Evolutionary conservation across 805 yeast species (phyloP).

Genomic region (Suhomyces sp.): DNA sequence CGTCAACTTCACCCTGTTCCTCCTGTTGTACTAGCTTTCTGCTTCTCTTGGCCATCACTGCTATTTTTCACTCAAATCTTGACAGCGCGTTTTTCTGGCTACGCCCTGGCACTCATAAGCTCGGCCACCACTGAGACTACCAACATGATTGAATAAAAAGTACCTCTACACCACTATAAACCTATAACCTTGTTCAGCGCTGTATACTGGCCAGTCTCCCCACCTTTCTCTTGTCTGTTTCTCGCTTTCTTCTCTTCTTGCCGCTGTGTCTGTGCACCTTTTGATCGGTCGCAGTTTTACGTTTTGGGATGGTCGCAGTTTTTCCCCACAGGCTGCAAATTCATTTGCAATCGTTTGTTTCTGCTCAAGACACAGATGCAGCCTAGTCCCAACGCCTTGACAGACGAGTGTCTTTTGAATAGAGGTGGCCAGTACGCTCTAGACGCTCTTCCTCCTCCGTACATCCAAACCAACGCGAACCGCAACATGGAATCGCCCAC

Average conservation of each 20-base stretch:
- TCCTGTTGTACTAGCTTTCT: background rate
- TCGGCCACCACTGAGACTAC: too few relatives aligned
- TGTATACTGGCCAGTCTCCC: too few relatives aligned
- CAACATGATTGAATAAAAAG: too few relatives aligned
- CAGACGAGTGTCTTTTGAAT: background rate
- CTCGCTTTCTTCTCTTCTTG: background rate
- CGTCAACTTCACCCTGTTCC: background rate
- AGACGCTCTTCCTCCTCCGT: background rate
- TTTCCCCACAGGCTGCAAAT: background rate
- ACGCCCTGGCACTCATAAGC: too few relatives aligned
- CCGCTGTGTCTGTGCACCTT: background rate
- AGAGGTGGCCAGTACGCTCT: background rate
- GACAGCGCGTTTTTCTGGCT: background rate
- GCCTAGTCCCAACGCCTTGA: background rate
- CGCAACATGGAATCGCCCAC: background rate
- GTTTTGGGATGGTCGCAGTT: background rate
- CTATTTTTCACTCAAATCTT: background rate
- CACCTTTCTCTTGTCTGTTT: too few relatives aligned
- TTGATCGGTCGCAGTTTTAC: background rate
- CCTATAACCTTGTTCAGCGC: too few relatives aligned
- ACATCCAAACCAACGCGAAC: background rate
- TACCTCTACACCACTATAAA: too few relatives aligned
- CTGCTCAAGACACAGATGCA: background rate
- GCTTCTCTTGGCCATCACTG: constrained; percentile 3
- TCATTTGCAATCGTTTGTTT: background rate